Percentiles rank a stretch among this genome's conserved stretches.
Conservation (phyloP, 257 asterid genomes). For the Nicotiana tomentosiformis region DNA sequence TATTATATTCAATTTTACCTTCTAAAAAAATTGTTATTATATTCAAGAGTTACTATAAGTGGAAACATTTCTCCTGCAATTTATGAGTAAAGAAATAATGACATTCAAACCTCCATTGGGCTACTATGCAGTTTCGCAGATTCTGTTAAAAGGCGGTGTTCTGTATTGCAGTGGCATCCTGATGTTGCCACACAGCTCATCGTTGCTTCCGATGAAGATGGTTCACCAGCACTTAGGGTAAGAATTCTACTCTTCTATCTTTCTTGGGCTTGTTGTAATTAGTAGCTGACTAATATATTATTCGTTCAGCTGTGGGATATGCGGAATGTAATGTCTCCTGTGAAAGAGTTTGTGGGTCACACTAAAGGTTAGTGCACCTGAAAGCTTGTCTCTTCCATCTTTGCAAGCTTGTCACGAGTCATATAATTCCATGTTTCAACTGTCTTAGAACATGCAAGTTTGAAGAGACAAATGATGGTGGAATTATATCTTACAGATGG, state of each 20-base stretch:
- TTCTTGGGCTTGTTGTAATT: not conserved
- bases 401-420: not conserved
- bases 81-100: not conserved
- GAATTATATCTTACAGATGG: not conserved
- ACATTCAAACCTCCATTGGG: not conserved
- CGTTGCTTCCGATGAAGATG: slow-evolving; percentile 97
- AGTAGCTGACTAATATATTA: slow-evolving; percentile 4
- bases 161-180: slow-evolving; percentile 98
- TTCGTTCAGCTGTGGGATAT: slow-evolving; percentile 92
- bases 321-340: slow-evolving; percentile 85
- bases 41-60: not conserved
- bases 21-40: not conserved
- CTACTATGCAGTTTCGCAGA: slow-evolving; percentile 70
- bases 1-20: not conserved
- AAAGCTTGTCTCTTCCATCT: not conserved
- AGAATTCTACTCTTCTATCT: not conserved
- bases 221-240: slow-evolving; percentile 85
- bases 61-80: not conserved
- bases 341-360: slow-evolving; percentile 90
- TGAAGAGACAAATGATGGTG: not conserved
- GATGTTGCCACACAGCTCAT: slow-evolving; percentile 85
- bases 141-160: slow-evolving; percentile 75
- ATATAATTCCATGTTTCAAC: not conserved
- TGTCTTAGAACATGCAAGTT: not conserved
- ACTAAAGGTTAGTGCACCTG: slow-evolving; percentile 58